phyloP scores from a whole-genome alignment of 148 eudicot genomes.

The Chenopodium album region DNA sequence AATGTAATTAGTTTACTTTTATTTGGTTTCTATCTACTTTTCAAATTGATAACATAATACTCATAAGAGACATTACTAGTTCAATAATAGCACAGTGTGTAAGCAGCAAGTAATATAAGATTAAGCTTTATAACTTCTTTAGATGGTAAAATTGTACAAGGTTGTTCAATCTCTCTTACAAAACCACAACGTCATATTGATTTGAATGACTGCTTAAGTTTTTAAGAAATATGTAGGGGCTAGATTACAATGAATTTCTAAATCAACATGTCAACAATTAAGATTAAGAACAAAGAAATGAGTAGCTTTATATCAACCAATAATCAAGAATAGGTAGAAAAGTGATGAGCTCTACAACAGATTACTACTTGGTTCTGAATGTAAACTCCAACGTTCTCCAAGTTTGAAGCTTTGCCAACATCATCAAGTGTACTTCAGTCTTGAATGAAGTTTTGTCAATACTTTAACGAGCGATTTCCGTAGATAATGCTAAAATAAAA shows the following conservation, averaged over 20 bases:
- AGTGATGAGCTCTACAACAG: neutral
- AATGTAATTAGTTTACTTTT: no score
- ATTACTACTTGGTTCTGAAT: slow-evolving; percentile 64
- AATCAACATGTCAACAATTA: neutral
- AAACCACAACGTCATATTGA: neutral
- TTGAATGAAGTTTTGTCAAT: slow-evolving; percentile 61
- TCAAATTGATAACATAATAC: no score
- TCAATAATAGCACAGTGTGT: no score
- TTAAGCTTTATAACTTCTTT: neutral
- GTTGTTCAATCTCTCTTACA: neutral
- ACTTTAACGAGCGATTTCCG: slow-evolving; percentile 31
- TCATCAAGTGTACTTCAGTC: slow-evolving; percentile 72
- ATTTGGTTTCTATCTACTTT: no score
- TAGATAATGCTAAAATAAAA: no score
- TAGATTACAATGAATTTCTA: slow-evolving; percentile 1
- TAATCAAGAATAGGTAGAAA: slow-evolving; percentile 10
- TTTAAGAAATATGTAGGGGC: neutral
- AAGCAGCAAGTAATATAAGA: no score
- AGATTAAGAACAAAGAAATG: neutral
- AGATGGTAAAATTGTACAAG: neutral
- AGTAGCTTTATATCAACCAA: slow-evolving; percentile 2
- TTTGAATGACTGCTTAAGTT: neutral
- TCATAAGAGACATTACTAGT: no score
- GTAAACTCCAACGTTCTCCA: slow-evolving; percentile 61
- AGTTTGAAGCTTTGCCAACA: slow-evolving; percentile 47